These are phyloP conservation scores for Penicillium crystallinum DNA, from an alignment of 495 filamentous ascomycete genomes.

Conservation along the genomic window DNA sequence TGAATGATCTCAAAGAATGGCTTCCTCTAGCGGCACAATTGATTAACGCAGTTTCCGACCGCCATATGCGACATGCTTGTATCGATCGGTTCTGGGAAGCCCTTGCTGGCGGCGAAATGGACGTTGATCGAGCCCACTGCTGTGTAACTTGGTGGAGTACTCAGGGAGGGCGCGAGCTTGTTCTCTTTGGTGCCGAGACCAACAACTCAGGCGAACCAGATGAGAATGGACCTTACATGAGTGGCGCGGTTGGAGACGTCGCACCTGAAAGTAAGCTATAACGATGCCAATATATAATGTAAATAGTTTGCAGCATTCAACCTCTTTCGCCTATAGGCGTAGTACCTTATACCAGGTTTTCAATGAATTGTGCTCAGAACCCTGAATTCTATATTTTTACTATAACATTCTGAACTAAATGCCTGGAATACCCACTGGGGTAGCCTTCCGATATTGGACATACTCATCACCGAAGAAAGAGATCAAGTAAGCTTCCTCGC, in stretches of 20 bases:
- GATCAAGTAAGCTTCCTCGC: conserved; percentile 73
- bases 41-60: conserved; percentile 57
- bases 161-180: conserved; percentile 58
- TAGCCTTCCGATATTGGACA: conserved; percentile 59
- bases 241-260: conserved; percentile 47
- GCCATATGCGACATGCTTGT: conserved; percentile 57
- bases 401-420: conserved; percentile 17
- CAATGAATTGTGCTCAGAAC: neutral
- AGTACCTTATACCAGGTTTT: conserved; percentile 10
- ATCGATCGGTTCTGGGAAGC: conserved; percentile 81
- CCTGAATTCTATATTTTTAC: neutral
- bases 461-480: conserved; percentile 85
- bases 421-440: conserved; percentile 74
- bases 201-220: conserved; percentile 11
- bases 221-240: conserved; percentile 49
- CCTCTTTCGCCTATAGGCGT: conserved; percentile 3
- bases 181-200: conserved; percentile 51
- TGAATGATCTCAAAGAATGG: conserved; percentile 70
- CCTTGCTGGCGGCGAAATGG: conserved; percentile 81
- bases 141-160: conserved; percentile 88
- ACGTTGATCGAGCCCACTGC: conserved; percentile 74
- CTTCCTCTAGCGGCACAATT: conserved; percentile 66
- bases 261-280: conserved; percentile 42
- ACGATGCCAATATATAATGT: neutral
- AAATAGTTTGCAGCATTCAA: neutral